Evolutionary conservation across 78 protist species (phyloP).

Genomic region (Speleostelium caveatum): DNA sequence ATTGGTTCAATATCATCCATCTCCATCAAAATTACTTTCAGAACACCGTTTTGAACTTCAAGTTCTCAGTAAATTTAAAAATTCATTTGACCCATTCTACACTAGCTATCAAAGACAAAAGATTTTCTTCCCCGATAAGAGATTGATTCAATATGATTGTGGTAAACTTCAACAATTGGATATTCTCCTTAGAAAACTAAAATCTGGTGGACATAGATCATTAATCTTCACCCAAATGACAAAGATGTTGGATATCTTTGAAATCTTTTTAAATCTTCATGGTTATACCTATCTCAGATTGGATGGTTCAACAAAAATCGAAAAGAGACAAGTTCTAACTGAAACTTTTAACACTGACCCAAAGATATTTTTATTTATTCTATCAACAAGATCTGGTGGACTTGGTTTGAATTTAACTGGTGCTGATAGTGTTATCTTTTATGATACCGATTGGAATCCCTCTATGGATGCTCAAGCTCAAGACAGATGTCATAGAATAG

Average conservation of each 20-base stretch:
- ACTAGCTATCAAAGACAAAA: background rate
- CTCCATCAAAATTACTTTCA: constrained; percentile 9
- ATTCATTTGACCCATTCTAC: background rate
- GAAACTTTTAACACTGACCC: constrained; percentile 91
- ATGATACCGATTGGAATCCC: constrained; percentile 98
- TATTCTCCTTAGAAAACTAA: constrained; percentile 78
- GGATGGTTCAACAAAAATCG: constrained; percentile 96
- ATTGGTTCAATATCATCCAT: constrained; percentile 32
- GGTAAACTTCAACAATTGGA: constrained; percentile 95
- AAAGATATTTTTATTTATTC: constrained; percentile 90
- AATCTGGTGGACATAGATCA: constrained; percentile 83
- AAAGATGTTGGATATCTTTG: constrained; percentile 95
- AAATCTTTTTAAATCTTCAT: constrained; percentile 87
- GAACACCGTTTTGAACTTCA: too few relatives aligned
- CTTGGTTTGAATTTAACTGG: constrained; percentile 98
- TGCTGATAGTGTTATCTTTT: constrained; percentile 98
- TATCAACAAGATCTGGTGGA: constrained; percentile 97
- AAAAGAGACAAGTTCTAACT: constrained; percentile 89
- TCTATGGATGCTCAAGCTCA: constrained; percentile 97
- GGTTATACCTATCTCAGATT: constrained; percentile 94
- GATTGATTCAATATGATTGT: constrained; percentile 95
- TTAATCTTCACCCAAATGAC: constrained; percentile 96
- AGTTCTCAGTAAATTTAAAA: too few relatives aligned
- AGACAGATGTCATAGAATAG: constrained; percentile 98
- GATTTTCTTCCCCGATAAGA: constrained; percentile 94